These are phyloP conservation scores for Geranium rotundifolium DNA, from an alignment of 345 rosid genomes.

Conservation along the genomic window DNA sequence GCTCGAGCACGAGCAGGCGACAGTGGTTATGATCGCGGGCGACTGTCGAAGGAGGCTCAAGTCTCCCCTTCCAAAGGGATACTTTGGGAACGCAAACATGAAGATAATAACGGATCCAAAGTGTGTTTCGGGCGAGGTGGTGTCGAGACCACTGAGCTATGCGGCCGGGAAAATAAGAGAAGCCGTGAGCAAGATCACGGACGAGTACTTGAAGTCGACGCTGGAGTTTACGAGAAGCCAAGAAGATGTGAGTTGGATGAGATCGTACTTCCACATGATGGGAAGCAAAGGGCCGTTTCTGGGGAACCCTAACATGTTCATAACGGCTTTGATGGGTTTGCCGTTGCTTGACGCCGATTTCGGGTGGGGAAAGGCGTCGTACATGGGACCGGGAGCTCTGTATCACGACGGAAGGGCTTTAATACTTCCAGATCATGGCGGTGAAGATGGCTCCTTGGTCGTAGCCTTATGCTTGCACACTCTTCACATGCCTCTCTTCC, in stretches of 20 bases:
- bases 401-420: no score
- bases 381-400: no score
- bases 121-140: conserved; percentile 19
- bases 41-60: conserved; percentile 32
- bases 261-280: conserved; percentile 27
- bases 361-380: no score
- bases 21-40: conserved; percentile 19
- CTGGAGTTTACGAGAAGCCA: conserved; percentile 36
- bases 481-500: no score
- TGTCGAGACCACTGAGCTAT: conserved; percentile 30
- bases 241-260: conserved; percentile 12
- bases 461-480: no score
- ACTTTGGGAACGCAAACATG: conserved; percentile 32
- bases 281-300: conserved; percentile 43
- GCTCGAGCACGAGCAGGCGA: conserved; percentile 31
- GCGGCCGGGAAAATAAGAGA: conserved; percentile 30
- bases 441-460: no score
- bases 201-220: conserved; percentile 27
- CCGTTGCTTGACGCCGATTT: no score
- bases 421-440: no score
- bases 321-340: no score
- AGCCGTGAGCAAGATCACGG: conserved; percentile 31
- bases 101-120: conserved; percentile 22
- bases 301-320: conserved; percentile 10
- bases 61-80: conserved; percentile 25